Base-by-base conservation (phyloP, 2,329 filamentous ascomycete genomes). In the Neonectria magnoliae region DNA sequence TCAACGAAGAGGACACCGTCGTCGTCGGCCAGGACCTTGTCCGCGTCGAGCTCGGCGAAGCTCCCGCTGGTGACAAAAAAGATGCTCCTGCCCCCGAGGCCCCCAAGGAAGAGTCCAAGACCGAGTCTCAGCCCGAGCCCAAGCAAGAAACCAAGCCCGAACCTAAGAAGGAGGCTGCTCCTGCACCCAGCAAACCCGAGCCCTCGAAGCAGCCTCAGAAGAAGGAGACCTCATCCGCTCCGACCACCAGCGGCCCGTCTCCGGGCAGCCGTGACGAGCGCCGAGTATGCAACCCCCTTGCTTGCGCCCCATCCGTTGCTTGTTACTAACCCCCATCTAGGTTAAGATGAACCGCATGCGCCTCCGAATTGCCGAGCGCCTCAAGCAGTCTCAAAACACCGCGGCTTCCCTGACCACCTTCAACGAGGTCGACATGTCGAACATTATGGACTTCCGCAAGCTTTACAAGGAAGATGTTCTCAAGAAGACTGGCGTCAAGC, bases 331-430 rank as follows among this genome's bases (percentile, higher is more conserved):
- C 29, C 54, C 9, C 57, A 22, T 68, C 60, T 74, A 96, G 93
- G 93, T 98, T 76, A 99, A 99, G 87, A 99, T 99, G 96, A 98
- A 98, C 86, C 93, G 96, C 70, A 99, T 99, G 96, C 94, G 96
- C 71, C 89, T 98, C 66, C 91, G 96, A 67, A 99, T 98, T 73
- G 93, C 96, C 55, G 96, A 99, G 85, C 94, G 96, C 73, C 88
- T 99, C 70, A 99, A 99, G 89, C 96, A 99, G 80, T 98, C 96
- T 20, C 96, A 99, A 80, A 99, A 99, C 84, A 98, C 96, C 2
- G 95, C 96, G 55, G 96, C 96, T 48, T 97, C 96, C 4, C 86
- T 99, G 57, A 98, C 96, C 52, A 99, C 96, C 27, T 99, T 99
- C 87, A 98, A 99, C 81, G 95, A 98, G 82, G 96, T 99, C 66